Evolutionary conservation across 176 grass and related monocot species (phyloP).

Genomic region (Neostapfia colusana): DNA sequence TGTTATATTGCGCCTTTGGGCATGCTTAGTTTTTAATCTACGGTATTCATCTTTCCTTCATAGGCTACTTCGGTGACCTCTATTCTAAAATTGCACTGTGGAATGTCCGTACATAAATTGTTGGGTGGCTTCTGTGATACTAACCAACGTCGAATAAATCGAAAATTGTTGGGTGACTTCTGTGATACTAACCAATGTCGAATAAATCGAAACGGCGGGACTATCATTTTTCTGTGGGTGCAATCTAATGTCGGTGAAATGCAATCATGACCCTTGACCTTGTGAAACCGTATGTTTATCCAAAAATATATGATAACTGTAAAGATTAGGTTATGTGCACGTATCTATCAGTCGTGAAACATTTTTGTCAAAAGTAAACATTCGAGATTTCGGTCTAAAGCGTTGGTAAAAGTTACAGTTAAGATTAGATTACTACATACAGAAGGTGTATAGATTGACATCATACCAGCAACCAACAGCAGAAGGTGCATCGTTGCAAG

Average conservation of each 20-base stretch:
- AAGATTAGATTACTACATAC: not conserved
- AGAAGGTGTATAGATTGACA: conserved; percentile 14
- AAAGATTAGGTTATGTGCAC: not conserved
- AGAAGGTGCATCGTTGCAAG: too few species aligned
- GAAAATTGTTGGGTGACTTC: too few species aligned
- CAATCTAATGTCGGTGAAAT: conserved; percentile 41
- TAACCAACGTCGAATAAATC: too few species aligned
- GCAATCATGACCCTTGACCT: conserved; percentile 29
- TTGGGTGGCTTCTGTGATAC: not conserved
- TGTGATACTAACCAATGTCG: too few species aligned
- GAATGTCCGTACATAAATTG: not conserved
- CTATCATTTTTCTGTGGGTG: not conserved
- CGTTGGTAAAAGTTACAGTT: not conserved
- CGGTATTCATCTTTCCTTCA: not conserved
- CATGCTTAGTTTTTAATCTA: conserved; percentile 30
- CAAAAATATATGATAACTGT: not conserved
- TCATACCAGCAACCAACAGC: conserved; percentile 17
- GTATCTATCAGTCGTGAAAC: not conserved
- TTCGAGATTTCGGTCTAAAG: conserved; percentile 24
- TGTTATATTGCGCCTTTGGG: conserved; percentile 5
- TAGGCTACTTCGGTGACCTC: not conserved
- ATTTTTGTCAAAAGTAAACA: conserved; percentile 29
- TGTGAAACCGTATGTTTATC: not conserved
- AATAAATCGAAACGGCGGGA: too few species aligned
- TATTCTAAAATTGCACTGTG: not conserved